phyloP scores from a whole-genome alignment of 2,329 filamentous ascomycete genomes.

The Pseudomassariella vexata region DNA sequence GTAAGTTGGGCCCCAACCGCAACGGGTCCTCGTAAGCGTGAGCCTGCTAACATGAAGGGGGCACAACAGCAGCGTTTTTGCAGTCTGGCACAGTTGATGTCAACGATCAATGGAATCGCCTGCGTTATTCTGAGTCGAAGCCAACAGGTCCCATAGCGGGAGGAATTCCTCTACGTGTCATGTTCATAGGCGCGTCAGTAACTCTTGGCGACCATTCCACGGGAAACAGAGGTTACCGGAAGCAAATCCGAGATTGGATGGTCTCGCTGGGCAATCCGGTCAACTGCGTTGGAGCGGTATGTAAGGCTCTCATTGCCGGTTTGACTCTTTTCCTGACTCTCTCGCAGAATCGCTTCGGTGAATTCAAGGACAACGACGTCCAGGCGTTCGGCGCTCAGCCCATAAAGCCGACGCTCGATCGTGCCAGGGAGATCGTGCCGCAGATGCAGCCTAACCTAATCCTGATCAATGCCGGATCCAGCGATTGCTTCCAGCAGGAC shows the following conservation, averaged over 20 bases:
- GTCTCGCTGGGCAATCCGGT: conserved; percentile 23
- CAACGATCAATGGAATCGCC: too few relatives aligned
- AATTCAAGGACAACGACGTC: conserved; percentile 29
- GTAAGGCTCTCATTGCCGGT: background rate
- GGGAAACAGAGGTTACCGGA: conserved; percentile 26
- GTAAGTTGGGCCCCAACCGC: too few relatives aligned
- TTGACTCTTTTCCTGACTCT: background rate
- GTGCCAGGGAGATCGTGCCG: conserved; percentile 21
- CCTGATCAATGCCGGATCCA: conserved; percentile 29
- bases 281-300: conserved; percentile 26
- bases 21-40: too few relatives aligned
- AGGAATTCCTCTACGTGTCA: conserved; percentile 24
- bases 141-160: too few relatives aligned
- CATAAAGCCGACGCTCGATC: conserved; percentile 22
- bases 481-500: conserved; percentile 26
- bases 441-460: conserved; percentile 25
- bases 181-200: conserved; percentile 26
- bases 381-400: conserved; percentile 14
- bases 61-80: too few relatives aligned
- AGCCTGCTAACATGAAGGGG: too few relatives aligned
- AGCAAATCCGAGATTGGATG: conserved; percentile 28
- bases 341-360: conserved; percentile 19
- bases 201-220: conserved; percentile 25
- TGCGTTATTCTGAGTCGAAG: too few relatives aligned
- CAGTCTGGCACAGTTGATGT: too few relatives aligned